Base-by-base conservation (phyloP, 768 basidiomycete genomes). In the Paxillus involutus region DNA sequence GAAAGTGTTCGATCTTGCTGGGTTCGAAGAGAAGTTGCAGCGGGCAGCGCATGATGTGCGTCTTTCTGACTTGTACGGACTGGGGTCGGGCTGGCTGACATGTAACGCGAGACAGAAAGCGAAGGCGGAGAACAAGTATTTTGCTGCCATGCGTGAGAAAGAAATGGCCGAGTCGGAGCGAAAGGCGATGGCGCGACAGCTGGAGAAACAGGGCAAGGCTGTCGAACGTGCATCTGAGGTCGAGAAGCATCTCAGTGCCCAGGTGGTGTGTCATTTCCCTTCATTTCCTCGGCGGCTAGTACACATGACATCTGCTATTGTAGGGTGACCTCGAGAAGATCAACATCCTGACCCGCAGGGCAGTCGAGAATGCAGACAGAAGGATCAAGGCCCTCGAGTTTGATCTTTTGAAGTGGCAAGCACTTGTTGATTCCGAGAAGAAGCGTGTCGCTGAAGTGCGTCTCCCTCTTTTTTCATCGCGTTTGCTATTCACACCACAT, bases 41-140 rank as follows among this genome's bases (percentile, higher is more conserved):
- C 89, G 86, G 63, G 71, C 76, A 40, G 73, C 73, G 16, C 77
- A 84, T 21, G 94, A 96, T 70, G 94, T 92, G 48, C 49, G 81
- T 75, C 32, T 52, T 58, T 14, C 43, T 6, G 35, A 21, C 52
- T 26, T 16, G 16, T 7, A 9, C 1, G 0, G 9, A 30, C 3
- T 19, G 12, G 30, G 8, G 35, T 32, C 6, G 2, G 17, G 3
- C 3, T 12, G 21, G 24, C 21, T 57, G 41, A 54, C 43, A 35
- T 41, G 40, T 41, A 49, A 13, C 16, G 35, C 49, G 39, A 21
- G 14, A 35, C 71, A 98, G 93, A 92, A 91, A 87, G 91, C 93
- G 9, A 98, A 96, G 73, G 85, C 90, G 14, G 95, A 98, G 55
- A 96, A 94, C 75, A 98, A 95, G 69, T 98, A 84, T 66, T 98